Evolutionary conservation across 164 flowering plant species (phyloP), one percentile per base, ranked within the genome.

Genomic region (Amborella trichopoda): DNA sequence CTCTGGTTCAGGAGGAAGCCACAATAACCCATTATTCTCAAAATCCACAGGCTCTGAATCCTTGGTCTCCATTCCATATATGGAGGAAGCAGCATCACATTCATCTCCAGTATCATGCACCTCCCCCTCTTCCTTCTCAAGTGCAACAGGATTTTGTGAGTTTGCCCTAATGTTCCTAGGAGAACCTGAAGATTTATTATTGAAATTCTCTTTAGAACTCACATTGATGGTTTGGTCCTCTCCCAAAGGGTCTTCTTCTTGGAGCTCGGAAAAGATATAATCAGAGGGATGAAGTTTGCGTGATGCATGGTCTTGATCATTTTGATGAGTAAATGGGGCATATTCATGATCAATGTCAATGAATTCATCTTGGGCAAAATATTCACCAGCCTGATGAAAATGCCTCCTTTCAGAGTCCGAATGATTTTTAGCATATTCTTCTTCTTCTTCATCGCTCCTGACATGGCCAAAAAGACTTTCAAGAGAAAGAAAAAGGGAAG

Each of bases 1-100:
- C 69, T 88, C 97, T 33, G 99, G 99, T 28, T 79, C 95, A 37
- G 99, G 99, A 19, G 95, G 99, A 38, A 88, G 72, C 99, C 99
- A 93, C 9, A 93, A 75, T 26, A 83, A 58, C 50, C 88, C 91
- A 69, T 82, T 88, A 48, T 76, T 93, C 63, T 93, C 99, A 68
- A 80, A 87, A 69, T 87, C 99, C 38, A 93, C 91, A 52, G 91
- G 85, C 46, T 82, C 96, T 22, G 69, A 46, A 30, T 72, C 66
- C 22, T 57, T 53, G 59, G 64, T 72, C 39, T 71, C 78, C 20
- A 59, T 48, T 45, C 62, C 61, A 68, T 71, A 74, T 19, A 74
- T 12, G 40, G 93, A 72, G 23, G 86, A 63, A 34, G 68, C 40
- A 34, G 61, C 59, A 38, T 71, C 76, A 63, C 64, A 39, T 20